Evolutionary conservation across 2,329 filamentous ascomycete species (phyloP), one percentile per base, ranked within the genome.

Genomic region (Aspergillus tamarii): DNA sequence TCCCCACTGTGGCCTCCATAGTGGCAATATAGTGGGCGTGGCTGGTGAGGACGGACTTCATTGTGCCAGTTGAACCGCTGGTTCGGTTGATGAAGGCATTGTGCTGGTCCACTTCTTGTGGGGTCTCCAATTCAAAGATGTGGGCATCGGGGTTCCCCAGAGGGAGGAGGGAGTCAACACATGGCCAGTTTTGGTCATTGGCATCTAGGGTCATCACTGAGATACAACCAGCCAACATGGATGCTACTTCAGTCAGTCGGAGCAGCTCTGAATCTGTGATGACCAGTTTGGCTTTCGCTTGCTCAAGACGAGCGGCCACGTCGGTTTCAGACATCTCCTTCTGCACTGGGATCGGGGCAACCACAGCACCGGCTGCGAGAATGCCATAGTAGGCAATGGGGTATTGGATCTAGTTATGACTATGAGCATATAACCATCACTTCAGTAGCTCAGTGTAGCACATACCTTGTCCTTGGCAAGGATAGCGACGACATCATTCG

Each of bases 311-410:
- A 50, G 68, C 61, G n/a, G 62, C 65, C 8, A 72, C 62, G 45
- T 70, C 70, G 3, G 63, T 60, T 30, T 65, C 66, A 10, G 61
- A 63, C 32, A 72, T 62, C 54, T 63, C 70, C 16, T 66, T 65
- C 48, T 72, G 69, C 14, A 70, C 59, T 14, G 70, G 70, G 46
- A 72, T 69, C 32, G 64, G 65, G 23, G 65, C 66, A 36, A 73
- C 64, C 4, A 64, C 69, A 16, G 69, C 71, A 16, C 71, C 71
- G n/a, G 70, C 65, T 30, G 71, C 71, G 9, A 73, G 53, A 6
- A 60, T 63, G 12, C 67, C 70, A 36, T 66, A 69, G 64, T 68
- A 71, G 28, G 67, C 69, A 36, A 73, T 66, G 2, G 71, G 71
- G 54, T 72, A 73, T 48, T 69, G 57, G 32, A 73, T 69, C 67